Conservation (phyloP, 2,329 filamentous ascomycete genomes). For the Esteya vermicola region DNA sequence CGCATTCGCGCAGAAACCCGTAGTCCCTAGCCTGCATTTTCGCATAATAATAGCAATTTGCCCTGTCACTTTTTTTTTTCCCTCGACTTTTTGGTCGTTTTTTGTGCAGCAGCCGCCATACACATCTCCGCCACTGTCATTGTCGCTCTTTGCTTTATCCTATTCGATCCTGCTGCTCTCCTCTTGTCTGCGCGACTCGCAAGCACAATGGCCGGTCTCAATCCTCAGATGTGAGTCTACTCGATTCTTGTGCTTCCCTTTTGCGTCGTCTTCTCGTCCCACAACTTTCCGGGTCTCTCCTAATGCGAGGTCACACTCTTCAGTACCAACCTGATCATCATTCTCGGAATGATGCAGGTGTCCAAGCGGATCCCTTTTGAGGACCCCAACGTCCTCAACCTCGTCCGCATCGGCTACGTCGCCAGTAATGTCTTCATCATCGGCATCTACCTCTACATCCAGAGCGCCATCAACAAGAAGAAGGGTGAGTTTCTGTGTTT, state of each 20-base stretch:
- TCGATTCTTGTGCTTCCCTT: too few relatives aligned
- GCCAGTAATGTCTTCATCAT: constrained; percentile 68
- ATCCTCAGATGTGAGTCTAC: constrained; percentile 46
- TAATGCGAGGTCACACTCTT: background rate
- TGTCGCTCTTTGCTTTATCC: too few relatives aligned
- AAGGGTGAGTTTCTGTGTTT: constrained; percentile 53
- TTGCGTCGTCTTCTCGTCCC: background rate
- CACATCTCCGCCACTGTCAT: too few relatives aligned
- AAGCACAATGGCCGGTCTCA: constrained; percentile 48
- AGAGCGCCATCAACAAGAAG: constrained; percentile 82
- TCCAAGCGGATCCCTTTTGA: constrained; percentile 94
- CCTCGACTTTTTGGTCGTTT: background rate
- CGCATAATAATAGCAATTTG: background rate
- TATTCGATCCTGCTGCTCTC: too few relatives aligned
- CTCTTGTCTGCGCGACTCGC: too few relatives aligned
- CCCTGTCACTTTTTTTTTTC: background rate
- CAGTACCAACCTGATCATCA: constrained; percentile 87
- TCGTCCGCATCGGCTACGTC: constrained; percentile 39
- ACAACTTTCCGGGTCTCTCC: background rate
- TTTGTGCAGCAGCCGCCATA: background rate
- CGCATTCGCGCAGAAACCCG: background rate
- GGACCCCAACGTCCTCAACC: constrained; percentile 50
- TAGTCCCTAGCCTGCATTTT: background rate
- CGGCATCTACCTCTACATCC: constrained; percentile 71
- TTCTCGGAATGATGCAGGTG: constrained; percentile 96